Conservation (phyloP, 257 asterid genomes). For the Solanum arcanum region DNA sequence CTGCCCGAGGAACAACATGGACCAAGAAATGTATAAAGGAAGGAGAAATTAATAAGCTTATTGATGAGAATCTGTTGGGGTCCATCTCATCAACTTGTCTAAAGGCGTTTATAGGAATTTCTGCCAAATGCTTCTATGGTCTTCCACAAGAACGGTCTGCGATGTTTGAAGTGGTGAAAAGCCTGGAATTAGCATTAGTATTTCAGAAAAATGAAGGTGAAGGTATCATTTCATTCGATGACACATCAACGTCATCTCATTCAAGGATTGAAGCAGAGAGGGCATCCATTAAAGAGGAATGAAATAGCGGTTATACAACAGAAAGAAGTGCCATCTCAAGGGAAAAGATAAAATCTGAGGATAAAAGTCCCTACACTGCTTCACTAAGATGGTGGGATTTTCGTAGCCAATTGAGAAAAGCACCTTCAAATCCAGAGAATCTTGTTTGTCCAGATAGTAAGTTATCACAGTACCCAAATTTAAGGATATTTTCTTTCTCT, state of each 20-base stretch:
- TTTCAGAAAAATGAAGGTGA: constrained; percentile 38
- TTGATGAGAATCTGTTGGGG: constrained; percentile 31
- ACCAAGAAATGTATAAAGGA: constrained; percentile 45
- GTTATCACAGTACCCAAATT: not conserved
- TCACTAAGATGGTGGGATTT: constrained; percentile 46
- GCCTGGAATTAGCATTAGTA: constrained; percentile 40
- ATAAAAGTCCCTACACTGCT: not conserved
- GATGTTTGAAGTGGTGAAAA: constrained; percentile 52
- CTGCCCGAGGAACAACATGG: constrained; percentile 61
- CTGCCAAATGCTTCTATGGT: constrained; percentile 50
- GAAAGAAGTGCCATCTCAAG: constrained; percentile 21
- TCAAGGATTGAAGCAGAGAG: constrained; percentile 22
- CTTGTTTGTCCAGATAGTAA: not conserved
- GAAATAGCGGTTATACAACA: constrained; percentile 7
- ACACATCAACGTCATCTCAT: constrained; percentile 6
- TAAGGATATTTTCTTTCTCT: not conserved
- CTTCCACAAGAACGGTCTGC: constrained; percentile 49
- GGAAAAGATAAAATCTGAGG: constrained; percentile 20
- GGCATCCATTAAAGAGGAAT: constrained; percentile 10
- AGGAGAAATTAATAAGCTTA: constrained; percentile 35
- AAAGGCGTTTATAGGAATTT: constrained; percentile 27
- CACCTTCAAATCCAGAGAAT: constrained; percentile 21
- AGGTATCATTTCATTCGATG: constrained; percentile 35
- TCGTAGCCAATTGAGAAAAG: constrained; percentile 28
- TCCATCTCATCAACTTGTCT: constrained; percentile 43